Evolutionary conservation across 805 yeast genomes (phyloP), one percentile per base, ranked within the genome.

Genomic region (Wickerhamiella azyma): DNA sequence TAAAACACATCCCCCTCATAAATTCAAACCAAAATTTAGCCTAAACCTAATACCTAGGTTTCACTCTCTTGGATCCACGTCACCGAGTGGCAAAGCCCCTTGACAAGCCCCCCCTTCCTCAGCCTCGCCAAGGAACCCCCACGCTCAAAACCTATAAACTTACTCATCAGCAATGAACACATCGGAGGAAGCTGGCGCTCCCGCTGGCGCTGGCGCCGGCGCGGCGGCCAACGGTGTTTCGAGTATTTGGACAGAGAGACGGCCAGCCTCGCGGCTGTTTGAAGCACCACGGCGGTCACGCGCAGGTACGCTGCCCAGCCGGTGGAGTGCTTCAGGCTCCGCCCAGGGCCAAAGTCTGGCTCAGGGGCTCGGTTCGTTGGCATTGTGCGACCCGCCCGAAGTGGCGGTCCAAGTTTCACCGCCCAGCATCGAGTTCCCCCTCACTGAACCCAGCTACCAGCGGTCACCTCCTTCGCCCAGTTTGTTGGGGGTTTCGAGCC

Each of bases 241-340:
- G 33, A 38, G 39, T 19, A 47, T 47, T 30, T 47, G 50, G 50
- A 42, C 44, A n/a, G 50, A 47, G n/a, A 28, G 50, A 30, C 44
- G 47, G 21, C 50, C 51, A 14, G 46, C 50, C 30, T 26, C 48
- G 26, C 37, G 39, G 19, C 41, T 37, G 26, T 41, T 37, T 18
- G 45, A 41, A 32, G 40, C 46, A 44, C 65, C 76, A 53, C 67
- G 75, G 13, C 70, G 92, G 50, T 76, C 81, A 39, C 70, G 94
- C 52, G 82, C 92, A 2, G 92, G 92, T 2, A 83, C 94, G 11
- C 64, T 83, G 41, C 89, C 92, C 8, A 77, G 86, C 17, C 65
- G 79, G 41, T 69, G 78, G 46, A 56, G 64, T 37, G 58, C n/a
- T n/a, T n/a, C n/a, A n/a, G n/a, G n/a, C n/a, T n/a, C n/a, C n/a